Evolutionary conservation across 1,139 yeast species (phyloP).

Genomic region (Scheffersomyces segobiensis): DNA sequence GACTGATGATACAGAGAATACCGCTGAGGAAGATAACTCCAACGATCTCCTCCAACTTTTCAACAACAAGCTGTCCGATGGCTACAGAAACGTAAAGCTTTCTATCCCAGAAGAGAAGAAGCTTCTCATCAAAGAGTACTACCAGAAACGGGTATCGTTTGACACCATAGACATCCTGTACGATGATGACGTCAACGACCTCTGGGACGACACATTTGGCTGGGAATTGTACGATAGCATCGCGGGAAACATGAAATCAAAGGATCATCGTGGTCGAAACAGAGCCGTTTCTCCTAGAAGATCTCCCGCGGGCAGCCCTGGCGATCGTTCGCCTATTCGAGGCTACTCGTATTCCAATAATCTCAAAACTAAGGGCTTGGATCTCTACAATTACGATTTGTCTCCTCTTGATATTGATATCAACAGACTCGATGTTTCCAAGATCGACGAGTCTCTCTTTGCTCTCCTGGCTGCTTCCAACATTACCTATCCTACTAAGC

Average conservation of each 20-base stretch:
- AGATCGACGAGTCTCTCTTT: not conserved
- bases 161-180: slow-evolving; percentile 44
- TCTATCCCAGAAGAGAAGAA: slow-evolving; percentile 13
- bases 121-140: slow-evolving; percentile 7
- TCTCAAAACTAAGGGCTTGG: slow-evolving; percentile 1
- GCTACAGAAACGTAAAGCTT: slow-evolving; percentile 23
- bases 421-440: not conserved
- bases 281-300: slow-evolving; percentile 17
- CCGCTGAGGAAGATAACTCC: not conserved
- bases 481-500: slow-evolving; percentile 49
- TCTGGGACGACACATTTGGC: slow-evolving; percentile 14
- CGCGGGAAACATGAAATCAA: not conserved
- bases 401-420: not conserved
- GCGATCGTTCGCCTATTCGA: slow-evolving; percentile 11
- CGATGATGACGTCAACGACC: slow-evolving; percentile 20
- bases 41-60: slow-evolving; percentile 25
- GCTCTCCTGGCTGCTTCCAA: slow-evolving; percentile 2
- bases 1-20: not conserved
- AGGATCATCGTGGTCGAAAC: slow-evolving; percentile 11
- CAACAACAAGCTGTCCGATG: slow-evolving; percentile 17
- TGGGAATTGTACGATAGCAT: slow-evolving; percentile 9
- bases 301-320: slow-evolving; percentile 8
- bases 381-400: slow-evolving; percentile 3
- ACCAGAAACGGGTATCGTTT: slow-evolving; percentile 35
- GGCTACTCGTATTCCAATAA: slow-evolving; percentile 1